Evolutionary conservation across 2,329 filamentous ascomycete genomes (phyloP).

Genomic region (Trichoderma sp.): DNA sequence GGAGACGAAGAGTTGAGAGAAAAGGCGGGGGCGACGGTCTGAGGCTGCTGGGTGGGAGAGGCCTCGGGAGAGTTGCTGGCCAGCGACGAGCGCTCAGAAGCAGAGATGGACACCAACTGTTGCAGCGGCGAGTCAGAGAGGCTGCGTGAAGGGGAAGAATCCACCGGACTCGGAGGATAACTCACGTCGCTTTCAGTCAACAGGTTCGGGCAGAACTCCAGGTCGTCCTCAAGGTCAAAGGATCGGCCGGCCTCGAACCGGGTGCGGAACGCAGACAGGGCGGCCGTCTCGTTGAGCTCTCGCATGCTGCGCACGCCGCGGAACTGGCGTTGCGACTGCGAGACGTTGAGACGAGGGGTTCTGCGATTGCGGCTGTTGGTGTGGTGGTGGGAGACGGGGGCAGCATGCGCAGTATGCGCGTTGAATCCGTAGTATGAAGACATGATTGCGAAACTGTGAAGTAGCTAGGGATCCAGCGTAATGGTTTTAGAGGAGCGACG

Average conservation of each 20-base stretch:
- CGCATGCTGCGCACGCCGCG: conserved; percentile 84
- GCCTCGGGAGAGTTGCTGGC: conserved; percentile 92
- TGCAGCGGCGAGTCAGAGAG: conserved; percentile 39
- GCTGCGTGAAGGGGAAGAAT: conserved; percentile 24
- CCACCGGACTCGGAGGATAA: conserved; percentile 32
- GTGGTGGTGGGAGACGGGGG: conserved; percentile 66
- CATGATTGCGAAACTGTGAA: conserved; percentile 47
- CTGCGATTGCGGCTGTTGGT: conserved; percentile 77
- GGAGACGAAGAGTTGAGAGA: conserved; percentile 70
- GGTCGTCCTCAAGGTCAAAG: conserved; percentile 93
- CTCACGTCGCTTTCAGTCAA: conserved; percentile 92
- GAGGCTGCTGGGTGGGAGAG: conserved; percentile 86
- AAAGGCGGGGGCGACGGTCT: conserved; percentile 75
- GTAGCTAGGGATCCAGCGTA: conserved; percentile 14
- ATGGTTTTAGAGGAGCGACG: not conserved
- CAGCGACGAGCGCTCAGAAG: conserved; percentile 90
- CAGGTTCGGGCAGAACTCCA: conserved; percentile 91
- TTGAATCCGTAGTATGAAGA: conserved; percentile 66
- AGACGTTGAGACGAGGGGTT: conserved; percentile 75
- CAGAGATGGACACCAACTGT: conserved; percentile 87
- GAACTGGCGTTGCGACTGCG: conserved; percentile 83
- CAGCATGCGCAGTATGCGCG: conserved; percentile 59
- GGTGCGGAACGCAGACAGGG: conserved; percentile 75
- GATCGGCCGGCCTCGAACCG: conserved; percentile 90
- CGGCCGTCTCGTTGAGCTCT: conserved; percentile 77